Evolutionary conservation across 805 yeast genomes (phyloP), one percentile per base, ranked within the genome.

Genomic region (Saccharomyces kudriavzevii): DNA sequence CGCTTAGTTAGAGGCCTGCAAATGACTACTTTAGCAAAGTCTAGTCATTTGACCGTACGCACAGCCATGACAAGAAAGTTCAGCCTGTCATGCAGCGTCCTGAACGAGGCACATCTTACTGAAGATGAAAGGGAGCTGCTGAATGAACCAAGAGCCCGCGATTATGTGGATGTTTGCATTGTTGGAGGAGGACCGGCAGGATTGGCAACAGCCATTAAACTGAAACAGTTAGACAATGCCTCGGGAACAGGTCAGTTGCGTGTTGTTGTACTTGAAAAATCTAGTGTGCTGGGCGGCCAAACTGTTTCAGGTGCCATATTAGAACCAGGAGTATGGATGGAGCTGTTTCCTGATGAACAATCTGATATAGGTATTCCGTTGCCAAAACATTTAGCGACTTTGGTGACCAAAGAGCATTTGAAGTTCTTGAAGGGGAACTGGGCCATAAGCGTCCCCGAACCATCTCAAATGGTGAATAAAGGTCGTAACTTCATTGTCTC

Each of bases 121-220:
- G 64, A 63, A n/a, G 87, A 81, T 20, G 74, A 76, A 48, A 73
- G 73, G 58, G 80, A 71, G 35, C 53, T 72, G 3, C 70, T 85
- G 14, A 73, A 74, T 0, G 85, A 81, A 56, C 88, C 84, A 57
- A 76, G 98, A 53, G 96, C 87, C 5, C 80, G 77, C 13, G 99
- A 94, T 65, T 80, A 81, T 30, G 97, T 89, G 13, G 99, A 94
- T 69, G 96, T 94, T 24, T 87, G 96, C 63, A 89, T 94, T 50
- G 96, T 94, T 1, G 99, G 99, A 46, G 98, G 96, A 35, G 99
- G 99, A 0, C 98, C 98, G 5, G 95, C 98, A 1, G 99, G 99
- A 2, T 74, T 94, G 50, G 91, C 97, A 1, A 85, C 99, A 1
- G 98, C 98, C 11, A 94, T 94, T 57, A 79, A 80, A 60, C 74